Base-by-base conservation (phyloP, 495 filamentous ascomycete genomes). In the Jackrogersella multiformis region DNA sequence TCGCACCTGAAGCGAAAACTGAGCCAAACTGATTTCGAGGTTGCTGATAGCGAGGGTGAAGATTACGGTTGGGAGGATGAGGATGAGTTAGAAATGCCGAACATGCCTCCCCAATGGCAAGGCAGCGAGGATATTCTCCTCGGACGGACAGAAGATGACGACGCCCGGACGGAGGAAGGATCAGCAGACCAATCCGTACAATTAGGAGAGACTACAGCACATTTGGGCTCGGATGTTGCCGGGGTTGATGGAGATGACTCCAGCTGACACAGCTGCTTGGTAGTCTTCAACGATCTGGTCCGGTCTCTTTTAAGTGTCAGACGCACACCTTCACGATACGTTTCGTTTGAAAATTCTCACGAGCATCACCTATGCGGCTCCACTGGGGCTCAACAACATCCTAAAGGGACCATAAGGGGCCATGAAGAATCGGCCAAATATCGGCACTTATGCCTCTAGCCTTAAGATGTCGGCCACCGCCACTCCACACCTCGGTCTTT, bases 61-160 rank as follows among this genome's bases (percentile, higher is more conserved):
- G 81, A 84, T 39, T 84, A 84, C 62, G 82, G 81, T 6, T 84
- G 81, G 81, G 73, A 77, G 13, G 76, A 79, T n/a, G 79, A 81
- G 6, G 79, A 84, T 36, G 79, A 84, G 34, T 73, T 72, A n/a
- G 73, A 74, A 24, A 67, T 81, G 56, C 80, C 81, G 10, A 73
- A 65, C 1, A 78, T 79, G 75, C 80, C 80, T 15, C 80, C 80
- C 8, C 81, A 83, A 62, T 83, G 80, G 81, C 81, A 84, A 68
- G 81, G 81, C 24, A 84, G 81, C 62, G 81, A 84, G 58, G 81
- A 84, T 51, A 70, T 84, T 28, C 64, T 84, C 21, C 75, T 84
- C 10, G 67, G 69, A 10, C 78, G 73, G 32, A 21, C 13, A 66
- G 76, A 77, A 15, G 76, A 79, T 1, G 75, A 73, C 28, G 69